These are phyloP conservation scores for Colletotrichum viniferum DNA, from an alignment of 2,329 filamentous ascomycete genomes.

Conservation along the genomic window DNA sequence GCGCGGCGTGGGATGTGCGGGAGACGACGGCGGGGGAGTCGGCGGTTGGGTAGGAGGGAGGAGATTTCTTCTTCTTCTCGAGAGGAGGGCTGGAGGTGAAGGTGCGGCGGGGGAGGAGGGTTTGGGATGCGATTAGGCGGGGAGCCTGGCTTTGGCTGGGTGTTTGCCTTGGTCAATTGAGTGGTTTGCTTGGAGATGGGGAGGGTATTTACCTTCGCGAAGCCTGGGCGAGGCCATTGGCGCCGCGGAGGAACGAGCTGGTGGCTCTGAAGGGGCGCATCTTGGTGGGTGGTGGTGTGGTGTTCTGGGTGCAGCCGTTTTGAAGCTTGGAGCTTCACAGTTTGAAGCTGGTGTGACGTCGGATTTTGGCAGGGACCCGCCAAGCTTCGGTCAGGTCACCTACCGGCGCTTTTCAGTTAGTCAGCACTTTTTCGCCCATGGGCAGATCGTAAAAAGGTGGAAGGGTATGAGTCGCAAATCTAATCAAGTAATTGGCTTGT, in stretches of 20 bases:
- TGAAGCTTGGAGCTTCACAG: background rate
- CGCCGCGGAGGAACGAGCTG: background rate
- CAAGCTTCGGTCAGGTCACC: background rate
- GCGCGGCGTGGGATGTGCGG: conserved; percentile 23
- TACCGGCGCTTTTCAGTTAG: background rate
- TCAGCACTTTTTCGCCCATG: background rate
- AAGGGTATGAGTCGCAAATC: background rate
- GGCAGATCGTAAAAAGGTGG: background rate
- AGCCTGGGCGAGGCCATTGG: conserved; percentile 14
- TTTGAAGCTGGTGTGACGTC: background rate
- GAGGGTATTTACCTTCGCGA: background rate
- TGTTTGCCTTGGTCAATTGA: background rate
- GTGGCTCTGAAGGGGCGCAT: background rate
- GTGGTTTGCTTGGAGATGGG: background rate
- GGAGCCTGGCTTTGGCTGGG: background rate
- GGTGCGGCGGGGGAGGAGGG: conserved; percentile 21
- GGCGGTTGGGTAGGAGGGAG: conserved; percentile 21
- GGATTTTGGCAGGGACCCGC: background rate
- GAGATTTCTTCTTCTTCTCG: conserved; percentile 42
- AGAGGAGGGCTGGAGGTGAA: conserved; percentile 34
- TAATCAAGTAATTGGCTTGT: background rate
- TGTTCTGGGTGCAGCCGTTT: background rate
- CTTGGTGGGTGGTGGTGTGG: background rate
- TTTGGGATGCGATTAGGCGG: conserved; percentile 2
- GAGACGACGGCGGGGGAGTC: conserved; percentile 19